Evolutionary conservation across 805 yeast species (phyloP).

Genomic region (Candida easanensis): DNA sequence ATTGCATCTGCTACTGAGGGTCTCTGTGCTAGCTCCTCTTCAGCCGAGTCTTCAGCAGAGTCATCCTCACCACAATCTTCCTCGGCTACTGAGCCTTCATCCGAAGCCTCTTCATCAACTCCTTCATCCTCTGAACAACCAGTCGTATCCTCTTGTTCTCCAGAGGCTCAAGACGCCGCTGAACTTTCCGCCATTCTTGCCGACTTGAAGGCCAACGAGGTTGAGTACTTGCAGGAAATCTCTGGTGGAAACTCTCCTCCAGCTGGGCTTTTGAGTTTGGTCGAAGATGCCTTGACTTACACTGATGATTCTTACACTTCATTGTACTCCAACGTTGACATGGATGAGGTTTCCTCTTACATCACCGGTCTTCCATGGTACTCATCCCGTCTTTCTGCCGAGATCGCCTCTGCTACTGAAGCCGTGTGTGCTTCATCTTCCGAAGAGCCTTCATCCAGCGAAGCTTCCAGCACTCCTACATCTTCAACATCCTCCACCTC

Average conservation of each 20-base stretch:
- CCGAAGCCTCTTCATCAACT: too few species aligned
- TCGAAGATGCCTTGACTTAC: slow-evolving; percentile 28
- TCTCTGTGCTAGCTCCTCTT: too few species aligned
- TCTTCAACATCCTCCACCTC: too few species aligned
- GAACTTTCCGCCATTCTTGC: slow-evolving; percentile 12
- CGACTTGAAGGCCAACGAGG: slow-evolving; percentile 18
- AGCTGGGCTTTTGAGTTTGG: slow-evolving; percentile 26
- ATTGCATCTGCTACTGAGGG: slow-evolving; percentile 10
- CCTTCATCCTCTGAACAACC: not conserved
- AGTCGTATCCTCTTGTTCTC: not conserved
- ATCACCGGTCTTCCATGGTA: slow-evolving; percentile 35
- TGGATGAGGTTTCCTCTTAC: slow-evolving; percentile 24
- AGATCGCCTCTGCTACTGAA: slow-evolving; percentile 8
- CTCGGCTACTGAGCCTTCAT: too few species aligned
- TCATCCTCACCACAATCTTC: too few species aligned
- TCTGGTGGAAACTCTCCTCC: slow-evolving; percentile 26
- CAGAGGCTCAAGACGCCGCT: not conserved
- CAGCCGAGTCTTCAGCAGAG: too few species aligned
- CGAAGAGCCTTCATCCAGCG: too few species aligned
- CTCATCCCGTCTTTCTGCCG: slow-evolving; percentile 18
- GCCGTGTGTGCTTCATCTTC: too few species aligned
- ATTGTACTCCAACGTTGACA: slow-evolving; percentile 27
- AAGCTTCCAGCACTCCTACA: too few species aligned
- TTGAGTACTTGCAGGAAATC: slow-evolving; percentile 22
- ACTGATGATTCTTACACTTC: slow-evolving; percentile 35